Base-by-base conservation (phyloP, 2,329 filamentous ascomycete genomes). In the Bipolaris bicolor region DNA sequence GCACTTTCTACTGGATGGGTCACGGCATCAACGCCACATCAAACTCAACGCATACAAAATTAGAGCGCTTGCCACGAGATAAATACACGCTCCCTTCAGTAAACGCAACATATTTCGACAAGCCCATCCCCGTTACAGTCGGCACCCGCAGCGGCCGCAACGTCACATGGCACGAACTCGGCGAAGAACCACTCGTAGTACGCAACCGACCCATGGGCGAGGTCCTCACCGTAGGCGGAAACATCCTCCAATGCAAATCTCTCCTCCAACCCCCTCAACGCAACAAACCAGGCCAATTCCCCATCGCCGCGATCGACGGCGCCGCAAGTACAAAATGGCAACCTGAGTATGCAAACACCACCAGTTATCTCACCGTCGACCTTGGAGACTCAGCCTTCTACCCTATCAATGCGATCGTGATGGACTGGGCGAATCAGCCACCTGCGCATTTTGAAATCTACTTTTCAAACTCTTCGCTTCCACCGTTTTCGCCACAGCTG, bases 301-400 rank as follows among this genome's bases (percentile, higher is more conserved):
- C 89, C 1, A 79, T 89, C 50, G 81, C 83, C 0, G 87, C 86
- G 2, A 82, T 89, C 49, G 88, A 91, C 65, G 88, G 88, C 50
- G 86, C 86, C 2, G 79, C 84, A 5, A 84, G 83, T 16, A 90
- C 88, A 0, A 84, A 84, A 62, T 91, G 88, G 88, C 87, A 90
- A 66, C 87, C 88, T 0, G 68, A 76, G 1, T 69, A 67, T 7
- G 78, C 82, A 1, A 83, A 84, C 48, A 75, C 73, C 0, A 78
- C 82, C 4, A 79, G 83, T 26, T 83, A 82, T 3, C 67, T 90
- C 13, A 86, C 84, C 1, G 81, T 91, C 41, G 79, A 84, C 22
- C 77, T 87, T 2, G 61, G 73, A 0, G 48, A 62, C 15, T 48
- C 56, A 41, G 24, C 77, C 2, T 77, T 75, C 53, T 69, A 78